Percentiles rank a stretch among this genome's conserved stretches.
phyloP scores from a whole-genome alignment of 169 alveolate genomes.

The Plasmodium billcollinsi region DNA sequence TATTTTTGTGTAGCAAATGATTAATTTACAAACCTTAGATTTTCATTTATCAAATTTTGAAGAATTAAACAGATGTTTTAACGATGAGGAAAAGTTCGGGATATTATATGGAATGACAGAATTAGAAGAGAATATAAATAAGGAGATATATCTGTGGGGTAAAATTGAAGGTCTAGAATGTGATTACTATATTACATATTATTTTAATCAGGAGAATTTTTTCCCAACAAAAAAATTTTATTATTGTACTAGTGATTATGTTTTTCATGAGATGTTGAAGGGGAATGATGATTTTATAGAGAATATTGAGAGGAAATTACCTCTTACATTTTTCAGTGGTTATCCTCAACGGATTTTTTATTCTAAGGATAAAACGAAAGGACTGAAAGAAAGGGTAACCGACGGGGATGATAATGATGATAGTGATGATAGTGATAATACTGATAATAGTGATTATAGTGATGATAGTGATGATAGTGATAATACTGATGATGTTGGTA shows the following conservation, averaged over 20 bases:
- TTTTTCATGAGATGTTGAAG: conserved; percentile 29
- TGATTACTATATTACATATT: conserved; percentile 56
- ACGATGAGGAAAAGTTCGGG: conserved; percentile 62
- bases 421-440: not conserved
- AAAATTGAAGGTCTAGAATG: conserved; percentile 62
- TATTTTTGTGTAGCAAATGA: conserved; percentile 18
- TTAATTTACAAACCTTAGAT: conserved; percentile 32
- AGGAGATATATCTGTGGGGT: conserved; percentile 62
- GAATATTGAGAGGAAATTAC: conserved; percentile 24
- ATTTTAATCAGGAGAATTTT: conserved; percentile 33
- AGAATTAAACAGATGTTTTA: conserved; percentile 68
- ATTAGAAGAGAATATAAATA: conserved; percentile 52
- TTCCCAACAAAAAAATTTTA: conserved; percentile 52
- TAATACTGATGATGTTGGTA: too few species aligned
- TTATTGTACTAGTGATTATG: conserved; percentile 62
- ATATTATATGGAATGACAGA: conserved; percentile 46
- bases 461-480: not conserved
- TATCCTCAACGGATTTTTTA: conserved; percentile 23
- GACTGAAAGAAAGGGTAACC: not conserved
- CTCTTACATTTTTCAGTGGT: conserved; percentile 52
- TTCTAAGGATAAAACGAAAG: conserved; percentile 3
- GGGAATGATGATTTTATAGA: conserved; percentile 56
- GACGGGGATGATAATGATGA: not conserved
- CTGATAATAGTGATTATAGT: not conserved
- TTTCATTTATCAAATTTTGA: conserved; percentile 39